Evolutionary conservation across 768 basidiomycete species (phyloP).

Genomic region (Lentinula raphanica): DNA sequence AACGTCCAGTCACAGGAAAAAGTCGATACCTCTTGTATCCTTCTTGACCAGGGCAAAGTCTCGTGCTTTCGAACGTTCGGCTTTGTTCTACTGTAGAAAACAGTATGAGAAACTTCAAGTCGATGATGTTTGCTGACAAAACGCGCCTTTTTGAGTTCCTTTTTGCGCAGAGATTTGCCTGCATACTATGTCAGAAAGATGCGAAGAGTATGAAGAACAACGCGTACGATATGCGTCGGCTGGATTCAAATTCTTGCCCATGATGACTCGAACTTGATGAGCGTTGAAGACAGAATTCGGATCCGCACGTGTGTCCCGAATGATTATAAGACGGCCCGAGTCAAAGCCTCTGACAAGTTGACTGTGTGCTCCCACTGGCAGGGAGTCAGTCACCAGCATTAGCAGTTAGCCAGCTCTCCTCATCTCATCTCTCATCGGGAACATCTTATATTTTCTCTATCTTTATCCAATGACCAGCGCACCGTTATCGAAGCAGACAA

Average conservation of each 20-base stretch:
- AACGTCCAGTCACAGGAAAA: neutral
- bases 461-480: constrained; percentile 31
- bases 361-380: constrained; percentile 40
- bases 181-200: constrained; percentile 1
- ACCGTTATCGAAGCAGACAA: constrained; percentile 29
- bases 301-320: constrained; percentile 27
- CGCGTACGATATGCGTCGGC: constrained; percentile 88
- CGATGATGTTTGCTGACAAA: constrained; percentile 9
- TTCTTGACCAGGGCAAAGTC: constrained; percentile 94
- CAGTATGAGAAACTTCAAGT: neutral
- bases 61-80: constrained; percentile 70
- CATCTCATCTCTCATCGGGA: too few relatives aligned
- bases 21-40: constrained; percentile 70
- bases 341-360: constrained; percentile 16
- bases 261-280: constrained; percentile 38
- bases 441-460: neutral
- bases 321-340: constrained; percentile 6
- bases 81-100: constrained; percentile 78
- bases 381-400: constrained; percentile 34
- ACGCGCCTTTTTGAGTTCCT: constrained; percentile 90
- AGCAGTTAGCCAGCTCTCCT: constrained; percentile 6
- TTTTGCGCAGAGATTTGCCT: constrained; percentile 93
- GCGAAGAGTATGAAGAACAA: neutral
- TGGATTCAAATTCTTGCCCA: constrained; percentile 83
- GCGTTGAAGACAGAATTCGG: constrained; percentile 7